Conservation (phyloP, 2,329 filamentous ascomycete species). For the Thielaviopsis populi region DNA sequence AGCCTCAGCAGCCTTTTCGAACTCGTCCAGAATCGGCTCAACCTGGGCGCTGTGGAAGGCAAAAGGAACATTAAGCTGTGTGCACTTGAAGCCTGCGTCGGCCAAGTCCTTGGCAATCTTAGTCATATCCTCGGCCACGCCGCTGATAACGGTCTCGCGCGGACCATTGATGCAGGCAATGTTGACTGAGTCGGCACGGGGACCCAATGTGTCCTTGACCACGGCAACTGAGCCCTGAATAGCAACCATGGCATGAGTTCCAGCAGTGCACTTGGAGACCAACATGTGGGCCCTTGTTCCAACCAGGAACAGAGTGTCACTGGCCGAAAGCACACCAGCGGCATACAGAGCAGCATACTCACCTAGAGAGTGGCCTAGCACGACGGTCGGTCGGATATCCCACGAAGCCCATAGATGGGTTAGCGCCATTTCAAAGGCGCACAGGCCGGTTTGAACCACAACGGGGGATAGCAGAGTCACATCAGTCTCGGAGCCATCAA, state of each 20-base stretch:
- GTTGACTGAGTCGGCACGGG: constrained; percentile 28
- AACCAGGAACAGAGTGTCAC: constrained; percentile 58
- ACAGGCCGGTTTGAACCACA: constrained; percentile 38
- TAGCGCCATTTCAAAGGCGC: constrained; percentile 42
- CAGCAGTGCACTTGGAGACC: constrained; percentile 46
- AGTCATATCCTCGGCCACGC: constrained; percentile 28
- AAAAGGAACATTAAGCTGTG: constrained; percentile 35
- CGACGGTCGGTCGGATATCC: constrained; percentile 39
- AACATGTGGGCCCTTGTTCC: constrained; percentile 52
- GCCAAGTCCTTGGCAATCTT: constrained; percentile 29
- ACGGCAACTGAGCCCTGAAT: constrained; percentile 35
- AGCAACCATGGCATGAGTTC: constrained; percentile 47
- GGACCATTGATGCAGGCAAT: constrained; percentile 63
- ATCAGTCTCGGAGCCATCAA: constrained; percentile 30
- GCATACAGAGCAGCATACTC: constrained; percentile 60
- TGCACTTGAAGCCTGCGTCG: constrained; percentile 28
- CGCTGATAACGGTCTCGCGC: constrained; percentile 56
- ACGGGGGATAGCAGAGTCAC: constrained; percentile 34
- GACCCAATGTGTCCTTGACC: constrained; percentile 37
- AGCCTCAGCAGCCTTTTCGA: constrained; percentile 32
- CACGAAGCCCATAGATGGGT: constrained; percentile 41
- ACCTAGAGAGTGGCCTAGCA: constrained; percentile 50
- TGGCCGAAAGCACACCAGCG: constrained; percentile 54
- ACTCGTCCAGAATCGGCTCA: constrained; percentile 40
- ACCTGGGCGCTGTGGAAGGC: constrained; percentile 41